Conservation (phyloP, 352 stramenopile species). For the Globisporangium parvum region DNA sequence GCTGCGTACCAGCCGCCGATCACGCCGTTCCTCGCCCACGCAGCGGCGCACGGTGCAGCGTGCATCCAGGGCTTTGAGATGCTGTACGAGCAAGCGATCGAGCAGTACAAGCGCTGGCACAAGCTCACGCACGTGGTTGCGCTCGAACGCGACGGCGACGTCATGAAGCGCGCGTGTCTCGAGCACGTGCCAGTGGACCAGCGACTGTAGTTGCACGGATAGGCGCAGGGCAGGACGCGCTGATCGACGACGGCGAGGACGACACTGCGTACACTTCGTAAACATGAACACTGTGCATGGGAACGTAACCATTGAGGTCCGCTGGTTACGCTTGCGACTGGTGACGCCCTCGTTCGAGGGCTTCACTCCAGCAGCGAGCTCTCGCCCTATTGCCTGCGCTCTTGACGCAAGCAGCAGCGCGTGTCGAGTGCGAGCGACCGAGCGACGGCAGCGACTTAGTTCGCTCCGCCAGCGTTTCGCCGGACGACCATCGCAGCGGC, state of each 20-base stretch:
- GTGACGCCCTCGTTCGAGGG: too few species aligned
- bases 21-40: slow-evolving; percentile 91
- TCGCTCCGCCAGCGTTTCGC: slow-evolving; percentile 19
- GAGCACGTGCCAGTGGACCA: slow-evolving; percentile 44
- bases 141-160: slow-evolving; percentile 43
- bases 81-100: slow-evolving; percentile 96
- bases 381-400: too few species aligned
- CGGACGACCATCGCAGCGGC: slow-evolving; percentile 39
- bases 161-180: slow-evolving; percentile 57
- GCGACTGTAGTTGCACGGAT: slow-evolving; percentile 22
- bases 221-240: too few species aligned
- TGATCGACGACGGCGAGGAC: not conserved
- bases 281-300: slow-evolving; percentile 1
- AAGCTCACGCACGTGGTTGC: slow-evolving; percentile 36
- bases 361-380: too few species aligned
- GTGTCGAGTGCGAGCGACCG: too few species aligned
- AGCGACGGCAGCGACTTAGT: not conserved
- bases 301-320: too few species aligned
- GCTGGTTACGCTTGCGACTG: too few species aligned
- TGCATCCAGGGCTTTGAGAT: slow-evolving; percentile 97
- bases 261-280: not conserved
- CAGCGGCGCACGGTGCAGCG: slow-evolving; percentile 66
- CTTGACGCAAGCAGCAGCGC: too few species aligned
- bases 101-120: slow-evolving; percentile 95
- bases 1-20: slow-evolving; percentile 97